phyloP scores from a whole-genome alignment of 2,329 filamentous ascomycete genomes.

The Fusarium hostae region DNA sequence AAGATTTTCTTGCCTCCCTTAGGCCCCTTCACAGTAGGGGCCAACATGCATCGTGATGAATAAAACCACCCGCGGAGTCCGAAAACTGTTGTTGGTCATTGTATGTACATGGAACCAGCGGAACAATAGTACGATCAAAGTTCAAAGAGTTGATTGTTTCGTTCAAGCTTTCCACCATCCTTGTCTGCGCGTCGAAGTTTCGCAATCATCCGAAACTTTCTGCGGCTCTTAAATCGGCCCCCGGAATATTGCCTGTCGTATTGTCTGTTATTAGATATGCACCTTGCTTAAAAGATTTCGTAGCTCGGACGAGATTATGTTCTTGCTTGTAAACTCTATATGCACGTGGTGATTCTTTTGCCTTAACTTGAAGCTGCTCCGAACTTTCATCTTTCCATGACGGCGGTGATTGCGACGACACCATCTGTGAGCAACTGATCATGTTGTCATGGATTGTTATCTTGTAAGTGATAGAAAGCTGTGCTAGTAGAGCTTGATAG shows the following conservation, averaged over 20 bases:
- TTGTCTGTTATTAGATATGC: no score
- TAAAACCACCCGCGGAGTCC: neutral
- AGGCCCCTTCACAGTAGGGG: no score
- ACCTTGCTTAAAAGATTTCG: no score
- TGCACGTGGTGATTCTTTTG: neutral
- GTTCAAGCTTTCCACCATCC: neutral
- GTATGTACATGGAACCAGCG: no score
- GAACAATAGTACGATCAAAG: no score
- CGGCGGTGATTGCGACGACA: neutral
- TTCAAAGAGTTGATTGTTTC: neutral
- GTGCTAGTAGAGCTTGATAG: neutral
- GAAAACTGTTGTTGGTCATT: neutral
- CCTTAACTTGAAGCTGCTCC: neutral
- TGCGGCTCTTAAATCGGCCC: fast-evolving
- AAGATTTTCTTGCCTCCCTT: no score
- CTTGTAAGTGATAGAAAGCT: neutral
- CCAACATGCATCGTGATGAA: neutral
- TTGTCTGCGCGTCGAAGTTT: neutral
- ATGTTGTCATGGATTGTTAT: neutral
- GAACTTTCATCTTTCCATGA: neutral
- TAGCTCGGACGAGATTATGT: neutral
- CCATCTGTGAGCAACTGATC: no score
- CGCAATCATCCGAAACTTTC: neutral
- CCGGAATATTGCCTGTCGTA: neutral
- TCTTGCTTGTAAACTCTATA: neutral